phyloP scores from a whole-genome alignment of 768 basidiomycete genomes.

The Lentinula edodes region DNA sequence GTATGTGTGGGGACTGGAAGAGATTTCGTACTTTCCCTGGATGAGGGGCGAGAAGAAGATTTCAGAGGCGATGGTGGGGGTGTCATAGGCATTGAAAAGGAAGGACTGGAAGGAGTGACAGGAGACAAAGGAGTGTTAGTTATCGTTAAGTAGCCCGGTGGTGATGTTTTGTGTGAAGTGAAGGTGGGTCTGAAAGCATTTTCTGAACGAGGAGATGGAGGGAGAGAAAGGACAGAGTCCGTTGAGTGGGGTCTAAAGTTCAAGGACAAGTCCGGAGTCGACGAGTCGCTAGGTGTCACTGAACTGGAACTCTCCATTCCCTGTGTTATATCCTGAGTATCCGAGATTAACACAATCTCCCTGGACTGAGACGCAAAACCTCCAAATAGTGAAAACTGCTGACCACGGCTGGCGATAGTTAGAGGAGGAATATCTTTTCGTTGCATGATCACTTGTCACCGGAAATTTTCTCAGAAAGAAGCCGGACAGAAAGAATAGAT shows the following conservation, averaged over 20 bases:
- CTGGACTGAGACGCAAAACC: not conserved
- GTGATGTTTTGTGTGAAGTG: not conserved
- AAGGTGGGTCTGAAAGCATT: not conserved
- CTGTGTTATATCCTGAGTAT: not conserved
- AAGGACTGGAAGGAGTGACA: not conserved
- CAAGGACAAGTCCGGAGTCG: not conserved
- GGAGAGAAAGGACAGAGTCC: not conserved
- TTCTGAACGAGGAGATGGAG: not conserved
- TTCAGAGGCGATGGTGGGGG: not conserved
- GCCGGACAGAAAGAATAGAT: not conserved
- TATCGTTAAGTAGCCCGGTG: not conserved
- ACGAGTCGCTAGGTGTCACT: not conserved
- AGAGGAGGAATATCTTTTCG: not conserved
- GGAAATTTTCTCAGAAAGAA: not conserved
- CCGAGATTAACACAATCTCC: not conserved
- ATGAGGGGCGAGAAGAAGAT: not conserved
- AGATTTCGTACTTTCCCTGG: not conserved
- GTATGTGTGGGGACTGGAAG: not conserved
- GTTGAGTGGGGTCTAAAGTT: not conserved
- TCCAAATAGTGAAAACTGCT: not conserved
- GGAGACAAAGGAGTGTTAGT: not conserved
- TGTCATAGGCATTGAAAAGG: not conserved
- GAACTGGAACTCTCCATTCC: not conserved
- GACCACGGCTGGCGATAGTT: not conserved
- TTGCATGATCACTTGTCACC: not conserved